These are phyloP conservation scores for Erodium maritimum DNA, from an alignment of 345 rosid species.

Conservation along the genomic window DNA sequence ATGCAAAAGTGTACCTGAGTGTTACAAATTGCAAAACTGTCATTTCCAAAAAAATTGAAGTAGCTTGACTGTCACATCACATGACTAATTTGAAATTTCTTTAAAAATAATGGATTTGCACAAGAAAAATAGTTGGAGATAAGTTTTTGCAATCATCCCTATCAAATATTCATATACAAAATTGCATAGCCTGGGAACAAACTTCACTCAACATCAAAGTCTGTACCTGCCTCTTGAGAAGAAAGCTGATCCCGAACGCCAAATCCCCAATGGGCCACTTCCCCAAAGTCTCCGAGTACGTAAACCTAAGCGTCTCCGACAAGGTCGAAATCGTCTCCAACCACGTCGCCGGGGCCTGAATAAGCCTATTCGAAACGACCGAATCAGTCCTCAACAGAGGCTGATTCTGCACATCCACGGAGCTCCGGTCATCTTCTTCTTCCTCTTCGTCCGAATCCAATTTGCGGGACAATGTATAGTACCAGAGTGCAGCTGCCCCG, in stretches of 20 bases:
- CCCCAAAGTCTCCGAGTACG: conserved; percentile 92
- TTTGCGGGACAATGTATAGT: conserved; percentile 69
- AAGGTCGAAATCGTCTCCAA: conserved; percentile 84
- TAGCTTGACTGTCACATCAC: too few species aligned
- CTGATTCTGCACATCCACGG: conserved; percentile 17
- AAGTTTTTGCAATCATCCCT: too few species aligned
- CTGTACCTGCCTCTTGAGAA: conserved; percentile 86
- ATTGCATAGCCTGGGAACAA: too few species aligned
- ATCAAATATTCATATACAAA: too few species aligned
- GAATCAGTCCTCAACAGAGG: conserved; percentile 46
- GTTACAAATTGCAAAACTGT: too few species aligned
- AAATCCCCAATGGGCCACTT: conserved; percentile 97
- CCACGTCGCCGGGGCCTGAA: conserved; percentile 94
- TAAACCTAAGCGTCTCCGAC: conserved; percentile 87
- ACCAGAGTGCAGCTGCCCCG: conserved; percentile 88
- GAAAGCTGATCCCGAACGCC: conserved; percentile 93
- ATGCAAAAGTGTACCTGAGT: too few species aligned
- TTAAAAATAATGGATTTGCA: too few species aligned
- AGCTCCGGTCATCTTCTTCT: conserved; percentile 28
- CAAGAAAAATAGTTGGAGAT: too few species aligned
- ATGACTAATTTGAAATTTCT: too few species aligned
- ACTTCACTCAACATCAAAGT: neutral
- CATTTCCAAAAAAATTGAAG: too few species aligned
- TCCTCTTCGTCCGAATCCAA: conserved; percentile 20
- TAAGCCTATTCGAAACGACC: conserved; percentile 66